Conservation (phyloP, 2,329 filamentous ascomycete species). For the Arthrinium puccinioides region DNA sequence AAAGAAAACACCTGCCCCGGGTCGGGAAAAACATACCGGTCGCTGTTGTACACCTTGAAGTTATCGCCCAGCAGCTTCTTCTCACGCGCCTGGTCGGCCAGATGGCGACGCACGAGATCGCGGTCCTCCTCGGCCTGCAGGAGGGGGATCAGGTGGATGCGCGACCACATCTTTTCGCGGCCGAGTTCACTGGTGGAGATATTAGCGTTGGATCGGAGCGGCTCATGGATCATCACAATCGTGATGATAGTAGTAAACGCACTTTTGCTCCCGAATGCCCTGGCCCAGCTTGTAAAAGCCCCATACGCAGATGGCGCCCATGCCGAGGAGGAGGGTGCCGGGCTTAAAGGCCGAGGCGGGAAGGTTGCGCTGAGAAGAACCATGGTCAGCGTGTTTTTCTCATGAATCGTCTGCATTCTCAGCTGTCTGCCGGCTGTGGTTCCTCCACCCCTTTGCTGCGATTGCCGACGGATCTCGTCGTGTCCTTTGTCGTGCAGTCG, state of each 20-base stretch:
- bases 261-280: slow-evolving; percentile 90
- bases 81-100: slow-evolving; percentile 83
- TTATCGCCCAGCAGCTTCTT: slow-evolving; percentile 82
- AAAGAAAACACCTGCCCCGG: neutral
- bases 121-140: slow-evolving; percentile 96
- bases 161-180: slow-evolving; percentile 96
- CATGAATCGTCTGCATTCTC: neutral
- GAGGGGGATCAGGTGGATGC: slow-evolving; percentile 88
- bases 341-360: slow-evolving; percentile 87
- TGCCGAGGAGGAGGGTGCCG: slow-evolving; percentile 66
- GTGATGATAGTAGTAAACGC: slow-evolving; percentile 27
- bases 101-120: slow-evolving; percentile 80
- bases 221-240: slow-evolving; percentile 5
- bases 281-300: slow-evolving; percentile 82
- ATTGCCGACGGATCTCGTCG: neutral
- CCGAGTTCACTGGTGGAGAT: slow-evolving; percentile 65
- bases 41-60: slow-evolving; percentile 78
- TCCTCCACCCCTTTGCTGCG: neutral
- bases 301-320: slow-evolving; percentile 74
- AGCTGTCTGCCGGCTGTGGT: neutral
- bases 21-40: slow-evolving; percentile 56
- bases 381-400: slow-evolving; percentile 11
- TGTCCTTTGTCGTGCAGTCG: neutral
- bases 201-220: no score
- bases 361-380: slow-evolving; percentile 66